These are phyloP conservation scores for Diplocarpon mali DNA, from an alignment of 2,329 filamentous ascomycete species.

Conservation along the genomic window DNA sequence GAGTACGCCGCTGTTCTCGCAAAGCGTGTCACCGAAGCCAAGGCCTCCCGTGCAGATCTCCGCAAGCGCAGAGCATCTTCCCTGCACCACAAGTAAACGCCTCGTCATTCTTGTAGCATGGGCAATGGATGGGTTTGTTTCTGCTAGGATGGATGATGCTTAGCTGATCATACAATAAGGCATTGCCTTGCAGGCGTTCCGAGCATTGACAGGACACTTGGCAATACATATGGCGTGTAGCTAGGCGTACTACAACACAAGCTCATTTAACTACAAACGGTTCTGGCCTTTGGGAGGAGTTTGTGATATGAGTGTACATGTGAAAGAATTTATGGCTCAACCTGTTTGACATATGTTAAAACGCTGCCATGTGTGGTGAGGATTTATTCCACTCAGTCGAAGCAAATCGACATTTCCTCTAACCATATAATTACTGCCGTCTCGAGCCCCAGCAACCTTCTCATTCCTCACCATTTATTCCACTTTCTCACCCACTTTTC, in stretches of 20 bases:
- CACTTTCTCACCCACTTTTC: too few relatives aligned
- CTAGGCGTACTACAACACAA: constrained; percentile 17
- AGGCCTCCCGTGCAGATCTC: constrained; percentile 83
- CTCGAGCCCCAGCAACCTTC: too few relatives aligned
- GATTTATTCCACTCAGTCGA: too few relatives aligned
- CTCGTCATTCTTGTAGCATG: constrained; percentile 10
- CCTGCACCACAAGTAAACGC: constrained; percentile 67
- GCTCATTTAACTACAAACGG: constrained; percentile 5
- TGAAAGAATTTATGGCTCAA: too few relatives aligned
- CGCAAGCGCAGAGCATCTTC: constrained; percentile 96
- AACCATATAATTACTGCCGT: too few relatives aligned
- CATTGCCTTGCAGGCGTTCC: background rate
- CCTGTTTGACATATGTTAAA: too few relatives aligned
- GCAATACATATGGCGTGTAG: constrained; percentile 14
- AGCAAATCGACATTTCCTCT: too few relatives aligned
- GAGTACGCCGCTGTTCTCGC: constrained; percentile 94
- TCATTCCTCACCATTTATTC: too few relatives aligned
- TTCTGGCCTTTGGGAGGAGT: background rate
- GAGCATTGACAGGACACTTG: constrained; percentile 5
- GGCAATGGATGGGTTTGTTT: constrained; percentile 2
- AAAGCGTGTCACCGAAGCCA: constrained; percentile 95
- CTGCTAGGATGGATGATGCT: too few relatives aligned
- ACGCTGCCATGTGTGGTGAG: too few relatives aligned
- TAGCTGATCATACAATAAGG: too few relatives aligned
- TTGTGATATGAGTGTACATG: too few relatives aligned